These are phyloP conservation scores for Kodamaea lidongshanica DNA, from an alignment of 805 yeast genomes.

Conservation along the genomic window DNA sequence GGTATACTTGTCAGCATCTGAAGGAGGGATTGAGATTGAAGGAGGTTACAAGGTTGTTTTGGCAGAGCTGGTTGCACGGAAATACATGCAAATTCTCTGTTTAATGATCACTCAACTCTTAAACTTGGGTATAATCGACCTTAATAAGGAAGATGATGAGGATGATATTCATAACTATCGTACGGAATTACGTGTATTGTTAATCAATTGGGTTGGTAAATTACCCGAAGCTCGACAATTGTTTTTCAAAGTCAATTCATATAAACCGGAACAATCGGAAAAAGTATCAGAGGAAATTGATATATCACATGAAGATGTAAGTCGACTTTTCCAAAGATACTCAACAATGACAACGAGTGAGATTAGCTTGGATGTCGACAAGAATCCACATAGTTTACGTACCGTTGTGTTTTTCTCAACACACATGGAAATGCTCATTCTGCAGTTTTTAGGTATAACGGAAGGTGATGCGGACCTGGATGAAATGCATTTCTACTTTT, in stretches of 20 bases:
- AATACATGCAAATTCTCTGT: conserved; percentile 50
- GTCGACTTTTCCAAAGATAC: conserved; percentile 8
- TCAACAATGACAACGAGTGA: conserved; percentile 11
- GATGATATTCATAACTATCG: conserved; percentile 45
- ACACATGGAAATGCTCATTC: conserved; percentile 4
- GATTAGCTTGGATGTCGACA: conserved; percentile 15
- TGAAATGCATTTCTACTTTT: conserved; percentile 17
- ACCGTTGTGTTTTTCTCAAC: conserved; percentile 11
- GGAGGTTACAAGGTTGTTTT: conserved; percentile 24
- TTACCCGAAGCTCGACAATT: conserved; percentile 58
- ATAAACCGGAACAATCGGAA: conserved; percentile 7
- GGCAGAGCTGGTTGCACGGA: conserved; percentile 31
- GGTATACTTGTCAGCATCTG: conserved; percentile 26
- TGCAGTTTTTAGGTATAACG: conserved; percentile 4
- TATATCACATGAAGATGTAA: conserved; percentile 3
- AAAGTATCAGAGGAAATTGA: conserved; percentile 5
- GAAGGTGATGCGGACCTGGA: conserved; percentile 2
- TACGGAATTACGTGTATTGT: conserved; percentile 52
- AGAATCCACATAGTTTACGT: conserved; percentile 9
- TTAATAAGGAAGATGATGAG: conserved; percentile 19
- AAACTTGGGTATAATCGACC: conserved; percentile 37
- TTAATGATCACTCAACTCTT: conserved; percentile 54
- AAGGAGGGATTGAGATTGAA: conserved; percentile 23
- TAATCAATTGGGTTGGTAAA: conserved; percentile 60
- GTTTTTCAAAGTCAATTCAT: conserved; percentile 33